Evolutionary conservation across 2,329 filamentous ascomycete species (phyloP), one percentile per base, ranked within the genome.

Genomic region (Sporothrix dimorphospora): DNA sequence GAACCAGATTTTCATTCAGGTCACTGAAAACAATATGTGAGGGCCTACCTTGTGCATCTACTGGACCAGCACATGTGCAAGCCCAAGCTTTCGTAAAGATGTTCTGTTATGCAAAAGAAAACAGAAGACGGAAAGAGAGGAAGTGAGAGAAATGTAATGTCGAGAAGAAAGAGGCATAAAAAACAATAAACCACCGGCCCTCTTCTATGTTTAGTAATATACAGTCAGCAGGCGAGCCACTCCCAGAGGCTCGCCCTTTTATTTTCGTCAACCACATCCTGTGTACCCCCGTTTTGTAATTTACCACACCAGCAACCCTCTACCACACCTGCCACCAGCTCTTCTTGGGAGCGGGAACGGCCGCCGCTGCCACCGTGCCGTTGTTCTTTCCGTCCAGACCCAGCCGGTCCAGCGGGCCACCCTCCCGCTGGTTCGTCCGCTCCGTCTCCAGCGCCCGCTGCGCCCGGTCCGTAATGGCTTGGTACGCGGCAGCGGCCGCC

Each of bases 361-460:
- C 49, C 3, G 67, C 21, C 8, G 59, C 19, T 1, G 49, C 68
- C 12, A 61, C 63, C 21, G 27, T 27, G 12, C 57, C 21, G 21
- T 42, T 71, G 21, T 70, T 76, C 74, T 76, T 77, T 24, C 73
- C 76, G 42, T 83, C 80, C 40, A 84, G 77, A 0, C 85, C 86
- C 2, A 88, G 73, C 72, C 83, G 83, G 75, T 88, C 86, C 59
- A 88, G 77, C 67, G 82, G 82, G 1, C 86, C 87, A 24, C 86
- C 86, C 14, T 75, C 79, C 73, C 81, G 81, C 81, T 88, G 85
- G 73, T 84, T 85, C 75, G 85, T 82, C 75, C 82, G 83, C 79
- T 88, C 86, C 53, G 80, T 77, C 72, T 86, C 84, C 74, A 86
- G 84, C 1, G 82, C 85, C 21, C 78, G 80, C 72, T 80, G 81